Conservation (phyloP, 2,329 filamentous ascomycete genomes). For the Pestalotiopsis sp. region DNA sequence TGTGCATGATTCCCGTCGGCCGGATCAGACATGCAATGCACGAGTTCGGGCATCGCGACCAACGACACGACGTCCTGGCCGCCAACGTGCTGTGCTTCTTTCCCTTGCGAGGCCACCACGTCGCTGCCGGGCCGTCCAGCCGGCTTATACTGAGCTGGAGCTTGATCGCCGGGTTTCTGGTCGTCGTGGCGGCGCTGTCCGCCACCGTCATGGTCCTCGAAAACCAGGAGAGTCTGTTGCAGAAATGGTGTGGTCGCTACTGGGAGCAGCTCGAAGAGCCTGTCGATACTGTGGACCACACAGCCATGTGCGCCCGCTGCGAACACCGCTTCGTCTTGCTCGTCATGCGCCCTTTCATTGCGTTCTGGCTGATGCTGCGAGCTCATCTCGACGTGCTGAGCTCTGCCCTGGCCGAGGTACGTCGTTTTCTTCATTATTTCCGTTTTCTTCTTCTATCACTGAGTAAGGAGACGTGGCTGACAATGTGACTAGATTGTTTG, state of each 20-base stretch:
- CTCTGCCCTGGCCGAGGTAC: constrained; percentile 23
- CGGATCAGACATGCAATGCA: constrained; percentile 23
- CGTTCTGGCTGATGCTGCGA: constrained; percentile 28
- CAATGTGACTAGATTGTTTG: not conserved
- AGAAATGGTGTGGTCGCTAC: constrained; percentile 25
- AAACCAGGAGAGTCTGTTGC: constrained; percentile 22
- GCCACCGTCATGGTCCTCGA: constrained; percentile 12
- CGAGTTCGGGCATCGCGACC: constrained; percentile 17
- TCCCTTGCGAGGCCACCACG: constrained; percentile 17
- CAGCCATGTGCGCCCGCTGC: constrained; percentile 26
- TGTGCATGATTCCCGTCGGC: constrained; percentile 28
- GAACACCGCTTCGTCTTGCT: constrained; percentile 29
- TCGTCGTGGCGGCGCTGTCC: constrained; percentile 16
- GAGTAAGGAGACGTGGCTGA: not conserved
- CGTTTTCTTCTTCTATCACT: not conserved
- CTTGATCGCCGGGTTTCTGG: constrained; percentile 18
- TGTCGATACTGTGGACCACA: constrained; percentile 18
- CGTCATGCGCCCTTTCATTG: constrained; percentile 25
- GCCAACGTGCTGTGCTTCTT: constrained; percentile 27
- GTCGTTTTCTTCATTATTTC: not conserved
- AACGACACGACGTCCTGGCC: constrained; percentile 17
- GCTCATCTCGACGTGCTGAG: constrained; percentile 26
- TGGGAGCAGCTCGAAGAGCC: constrained; percentile 25
- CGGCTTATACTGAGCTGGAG: constrained; percentile 15
- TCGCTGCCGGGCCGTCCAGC: constrained; percentile 7